Conservation (phyloP, 2,329 filamentous ascomycete species). For the Pestalotiopsis sp. region DNA sequence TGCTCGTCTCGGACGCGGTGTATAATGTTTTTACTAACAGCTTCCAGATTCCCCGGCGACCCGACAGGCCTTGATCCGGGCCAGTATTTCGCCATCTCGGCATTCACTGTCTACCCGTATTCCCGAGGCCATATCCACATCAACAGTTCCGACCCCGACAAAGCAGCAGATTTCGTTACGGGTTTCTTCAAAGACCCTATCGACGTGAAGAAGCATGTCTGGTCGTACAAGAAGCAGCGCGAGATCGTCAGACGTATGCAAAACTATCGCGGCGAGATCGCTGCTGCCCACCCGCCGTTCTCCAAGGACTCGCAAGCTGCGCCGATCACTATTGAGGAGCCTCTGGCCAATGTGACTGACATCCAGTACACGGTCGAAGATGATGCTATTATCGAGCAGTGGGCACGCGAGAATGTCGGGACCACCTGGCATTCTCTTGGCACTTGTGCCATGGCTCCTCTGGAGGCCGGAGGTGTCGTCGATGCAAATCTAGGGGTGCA, state of each 20-base stretch:
- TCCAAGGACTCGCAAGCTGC: constrained; percentile 38
- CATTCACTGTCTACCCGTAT: constrained; percentile 59
- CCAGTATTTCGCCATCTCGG: constrained; percentile 53
- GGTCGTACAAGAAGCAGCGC: constrained; percentile 62
- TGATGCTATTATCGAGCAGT: constrained; percentile 43
- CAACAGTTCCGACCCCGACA: constrained; percentile 35
- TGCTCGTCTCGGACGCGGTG: not conserved
- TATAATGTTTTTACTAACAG: not conserved
- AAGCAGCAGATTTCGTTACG: constrained; percentile 54
- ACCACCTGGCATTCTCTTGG: constrained; percentile 38
- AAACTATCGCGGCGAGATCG: constrained; percentile 47
- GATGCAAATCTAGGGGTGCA: constrained; percentile 39
- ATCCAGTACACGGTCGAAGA: constrained; percentile 48
- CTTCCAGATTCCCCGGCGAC: not conserved
- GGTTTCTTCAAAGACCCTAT: constrained; percentile 52
- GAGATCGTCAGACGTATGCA: constrained; percentile 58
- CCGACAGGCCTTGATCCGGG: not conserved
- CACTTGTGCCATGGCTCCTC: constrained; percentile 32
- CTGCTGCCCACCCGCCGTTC: constrained; percentile 45
- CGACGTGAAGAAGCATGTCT: constrained; percentile 53
- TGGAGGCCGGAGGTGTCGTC: constrained; percentile 37
- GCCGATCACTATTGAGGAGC: constrained; percentile 26
- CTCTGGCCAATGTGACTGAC: constrained; percentile 32
- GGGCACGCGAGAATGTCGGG: constrained; percentile 31
- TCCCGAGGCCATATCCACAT: constrained; percentile 63